Percentiles rank a stretch among this genome's conserved stretches.
Evolutionary conservation across 345 rosid species (phyloP).

Genomic region (Schrenkiella parvula): DNA sequence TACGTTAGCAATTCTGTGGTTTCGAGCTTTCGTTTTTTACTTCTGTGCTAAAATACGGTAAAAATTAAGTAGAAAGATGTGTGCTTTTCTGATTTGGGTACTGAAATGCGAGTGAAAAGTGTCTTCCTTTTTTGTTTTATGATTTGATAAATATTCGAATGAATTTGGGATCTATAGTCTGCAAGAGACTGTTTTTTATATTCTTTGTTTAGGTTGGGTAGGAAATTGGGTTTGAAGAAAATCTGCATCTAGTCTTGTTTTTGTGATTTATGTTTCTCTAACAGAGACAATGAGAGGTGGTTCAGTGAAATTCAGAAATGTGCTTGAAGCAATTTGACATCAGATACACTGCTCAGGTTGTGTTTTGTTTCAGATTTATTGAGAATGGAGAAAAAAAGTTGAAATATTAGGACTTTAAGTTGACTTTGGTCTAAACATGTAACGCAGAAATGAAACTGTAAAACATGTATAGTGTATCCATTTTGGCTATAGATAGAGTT

Average conservation of each 20-base stretch:
- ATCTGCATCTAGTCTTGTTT: conserved; percentile 5
- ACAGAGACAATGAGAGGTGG: not conserved
- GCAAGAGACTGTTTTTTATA: not conserved
- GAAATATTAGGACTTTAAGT: not conserved
- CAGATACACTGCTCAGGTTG: not conserved
- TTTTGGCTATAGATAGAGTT: not conserved
- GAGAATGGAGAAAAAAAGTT: not conserved
- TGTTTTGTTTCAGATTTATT: conserved; percentile 1
- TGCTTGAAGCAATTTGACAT: not conserved
- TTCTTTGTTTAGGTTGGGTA: not conserved
- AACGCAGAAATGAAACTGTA: not conserved
- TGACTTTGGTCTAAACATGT: conserved; percentile 5
- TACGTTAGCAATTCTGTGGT: not conserved
- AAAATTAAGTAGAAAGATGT: not conserved
- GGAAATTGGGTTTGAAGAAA: not conserved
- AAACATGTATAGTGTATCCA: not conserved
- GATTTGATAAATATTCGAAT: too few relatives aligned
- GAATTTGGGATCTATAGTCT: not conserved
- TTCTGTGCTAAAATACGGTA: not conserved
- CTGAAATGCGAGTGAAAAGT: not conserved
- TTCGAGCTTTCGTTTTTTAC: not conserved
- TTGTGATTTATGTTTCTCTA: not conserved
- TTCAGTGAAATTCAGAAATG: not conserved
- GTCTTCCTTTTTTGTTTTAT: not conserved
- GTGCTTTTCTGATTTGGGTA: not conserved